Conservation (phyloP, 2,329 filamentous ascomycete species). For the Diaporthe sp. region DNA sequence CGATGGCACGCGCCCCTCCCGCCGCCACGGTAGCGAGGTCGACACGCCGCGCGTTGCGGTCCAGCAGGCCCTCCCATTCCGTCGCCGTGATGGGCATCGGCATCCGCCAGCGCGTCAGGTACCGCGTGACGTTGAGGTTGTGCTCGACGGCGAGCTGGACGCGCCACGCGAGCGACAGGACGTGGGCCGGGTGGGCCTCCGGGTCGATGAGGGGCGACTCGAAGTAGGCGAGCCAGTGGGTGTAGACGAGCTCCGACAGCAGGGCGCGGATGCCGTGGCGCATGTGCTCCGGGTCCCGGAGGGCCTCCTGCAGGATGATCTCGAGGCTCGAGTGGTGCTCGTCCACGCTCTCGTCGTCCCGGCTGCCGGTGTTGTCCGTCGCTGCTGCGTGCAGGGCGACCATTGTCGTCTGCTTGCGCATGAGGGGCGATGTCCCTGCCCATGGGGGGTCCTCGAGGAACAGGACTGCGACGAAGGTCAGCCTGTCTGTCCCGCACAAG, state of each 20-base stretch:
- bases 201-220: slow-evolving; percentile 44
- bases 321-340: slow-evolving; percentile 48
- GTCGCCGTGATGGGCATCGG: slow-evolving; percentile 23
- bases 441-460: slow-evolving; percentile 32
- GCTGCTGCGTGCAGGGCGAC: slow-evolving; percentile 19
- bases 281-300: slow-evolving; percentile 40
- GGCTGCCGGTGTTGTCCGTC: neutral
- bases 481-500: slow-evolving; percentile 15
- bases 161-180: slow-evolving; percentile 48
- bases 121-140: slow-evolving; percentile 48
- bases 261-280: slow-evolving; percentile 38
- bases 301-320: slow-evolving; percentile 44
- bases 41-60: slow-evolving; percentile 47
- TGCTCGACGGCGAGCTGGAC: slow-evolving; percentile 51
- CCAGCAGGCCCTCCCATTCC: slow-evolving; percentile 51
- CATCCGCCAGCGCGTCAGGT: slow-evolving; percentile 9
- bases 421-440: neutral
- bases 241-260: slow-evolving; percentile 45
- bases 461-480: slow-evolving; percentile 41
- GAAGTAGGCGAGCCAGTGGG: slow-evolving; percentile 54
- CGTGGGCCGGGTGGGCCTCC: slow-evolving; percentile 37
- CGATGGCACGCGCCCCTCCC: neutral
- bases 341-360: slow-evolving; percentile 27
- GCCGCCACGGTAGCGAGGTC: slow-evolving; percentile 40
- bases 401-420: slow-evolving; percentile 20